phyloP scores from a whole-genome alignment of 73 alveolate species.

The Paramecium tetraurelia region DNA sequence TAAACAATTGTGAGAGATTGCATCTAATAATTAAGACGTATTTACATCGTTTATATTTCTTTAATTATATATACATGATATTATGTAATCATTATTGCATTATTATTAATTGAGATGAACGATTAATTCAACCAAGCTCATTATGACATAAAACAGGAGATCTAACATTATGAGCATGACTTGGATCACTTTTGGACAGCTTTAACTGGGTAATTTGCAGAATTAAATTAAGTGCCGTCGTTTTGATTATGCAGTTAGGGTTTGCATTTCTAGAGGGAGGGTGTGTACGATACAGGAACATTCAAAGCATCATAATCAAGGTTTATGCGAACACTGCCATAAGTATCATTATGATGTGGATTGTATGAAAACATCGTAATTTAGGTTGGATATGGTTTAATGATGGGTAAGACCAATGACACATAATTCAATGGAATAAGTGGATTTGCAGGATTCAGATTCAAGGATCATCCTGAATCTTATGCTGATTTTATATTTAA shows the following conservation, averaged over 20 bases:
- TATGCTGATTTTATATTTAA: conserved; percentile 44
- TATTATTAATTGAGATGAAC: not conserved
- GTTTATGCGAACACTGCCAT: conserved; percentile 23
- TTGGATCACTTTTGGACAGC: conserved; percentile 38
- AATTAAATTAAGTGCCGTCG: not conserved
- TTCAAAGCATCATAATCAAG: conserved; percentile 15
- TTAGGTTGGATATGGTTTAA: conserved; percentile 51
- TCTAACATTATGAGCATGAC: conserved; percentile 6
- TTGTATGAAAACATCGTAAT: not conserved
- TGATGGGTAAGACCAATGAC: not conserved
- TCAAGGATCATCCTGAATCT: conserved; percentile 22
- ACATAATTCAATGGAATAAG: conserved; percentile 21
- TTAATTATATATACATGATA: not conserved
- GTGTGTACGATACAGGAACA: conserved; percentile 16
- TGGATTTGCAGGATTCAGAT: not conserved
- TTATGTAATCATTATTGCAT: not conserved
- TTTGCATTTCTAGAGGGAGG: conserved; percentile 53
- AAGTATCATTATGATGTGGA: conserved; percentile 37
- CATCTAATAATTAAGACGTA: not conserved
- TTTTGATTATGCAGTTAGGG: conserved; percentile 32
- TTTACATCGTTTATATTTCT: not conserved
- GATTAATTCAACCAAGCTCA: not conserved
- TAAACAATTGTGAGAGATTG: not conserved
- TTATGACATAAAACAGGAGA: not conserved
- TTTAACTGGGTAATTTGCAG: not conserved